Evolutionary conservation across 208 protist species (phyloP).

Genomic region (Trypanosomatidae sp.): DNA sequence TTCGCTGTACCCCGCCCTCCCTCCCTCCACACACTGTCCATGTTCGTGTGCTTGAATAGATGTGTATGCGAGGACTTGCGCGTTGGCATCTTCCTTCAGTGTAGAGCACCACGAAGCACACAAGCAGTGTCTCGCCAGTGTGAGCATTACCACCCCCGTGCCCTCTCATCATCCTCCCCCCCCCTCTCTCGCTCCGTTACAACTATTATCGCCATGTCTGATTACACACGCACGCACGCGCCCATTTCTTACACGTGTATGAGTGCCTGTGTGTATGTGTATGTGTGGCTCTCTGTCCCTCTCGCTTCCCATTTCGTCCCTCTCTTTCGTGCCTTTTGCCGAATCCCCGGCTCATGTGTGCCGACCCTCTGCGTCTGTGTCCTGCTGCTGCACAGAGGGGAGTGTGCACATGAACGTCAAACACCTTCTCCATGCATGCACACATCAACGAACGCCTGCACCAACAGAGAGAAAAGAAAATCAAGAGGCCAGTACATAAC

Average conservation of each 20-base stretch:
- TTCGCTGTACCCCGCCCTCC: background rate
- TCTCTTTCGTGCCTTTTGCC: background rate
- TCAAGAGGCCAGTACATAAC: background rate
- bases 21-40: background rate
- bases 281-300: background rate
- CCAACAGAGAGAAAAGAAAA: background rate
- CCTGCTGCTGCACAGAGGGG: background rate
- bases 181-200: background rate
- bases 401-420: background rate
- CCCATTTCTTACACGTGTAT: background rate
- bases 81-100: background rate
- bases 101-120: background rate
- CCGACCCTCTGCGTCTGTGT: background rate
- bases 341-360: background rate
- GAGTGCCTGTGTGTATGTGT: background rate
- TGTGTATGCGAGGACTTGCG: background rate
- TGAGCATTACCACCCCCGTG: background rate
- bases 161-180: background rate
- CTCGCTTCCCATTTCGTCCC: background rate
- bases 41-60: background rate
- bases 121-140: background rate
- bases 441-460: background rate
- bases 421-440: background rate
- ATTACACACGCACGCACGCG: constrained; percentile 1
- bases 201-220: background rate